Evolutionary conservation across 2,329 filamentous ascomycete species (phyloP).

Genomic region (Fusarium sp.): DNA sequence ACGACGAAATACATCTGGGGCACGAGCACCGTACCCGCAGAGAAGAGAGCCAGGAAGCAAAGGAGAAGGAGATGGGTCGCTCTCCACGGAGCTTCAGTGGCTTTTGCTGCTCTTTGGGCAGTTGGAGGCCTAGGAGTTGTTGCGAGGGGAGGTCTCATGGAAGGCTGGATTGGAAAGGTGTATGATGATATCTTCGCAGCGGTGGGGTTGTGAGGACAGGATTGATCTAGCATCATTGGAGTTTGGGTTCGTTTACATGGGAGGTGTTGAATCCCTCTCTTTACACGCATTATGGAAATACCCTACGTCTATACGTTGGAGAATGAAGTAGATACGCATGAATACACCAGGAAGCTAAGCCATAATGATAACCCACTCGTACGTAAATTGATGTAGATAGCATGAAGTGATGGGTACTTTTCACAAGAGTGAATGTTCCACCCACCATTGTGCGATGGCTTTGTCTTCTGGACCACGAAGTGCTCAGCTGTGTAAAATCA

Average conservation of each 20-base stretch:
- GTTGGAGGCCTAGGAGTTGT: conserved; percentile 83
- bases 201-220: conserved; percentile 42
- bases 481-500: too few relatives aligned
- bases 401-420: not conserved
- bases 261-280: conserved; percentile 28
- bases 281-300: conserved; percentile 37
- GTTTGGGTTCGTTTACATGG: conserved; percentile 35
- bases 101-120: conserved; percentile 76
- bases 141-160: conserved; percentile 72
- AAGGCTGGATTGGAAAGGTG: conserved; percentile 81
- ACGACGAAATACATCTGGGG: conserved; percentile 58
- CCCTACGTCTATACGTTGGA: conserved; percentile 21
- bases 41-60: conserved; percentile 61
- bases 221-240: conserved; percentile 28
- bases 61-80: conserved; percentile 74
- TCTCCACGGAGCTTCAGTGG: conserved; percentile 71
- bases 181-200: conserved; percentile 73
- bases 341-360: not conserved
- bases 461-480: not conserved
- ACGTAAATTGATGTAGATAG: not conserved
- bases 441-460: too few relatives aligned
- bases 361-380: not conserved
- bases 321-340: conserved; percentile 2
- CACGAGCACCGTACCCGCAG: conserved; percentile 53
- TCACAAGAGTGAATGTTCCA: accelerated